Evolutionary conservation across 768 basidiomycete genomes (phyloP), one percentile per base, ranked within the genome.

Genomic region (Lactarius vividus): DNA sequence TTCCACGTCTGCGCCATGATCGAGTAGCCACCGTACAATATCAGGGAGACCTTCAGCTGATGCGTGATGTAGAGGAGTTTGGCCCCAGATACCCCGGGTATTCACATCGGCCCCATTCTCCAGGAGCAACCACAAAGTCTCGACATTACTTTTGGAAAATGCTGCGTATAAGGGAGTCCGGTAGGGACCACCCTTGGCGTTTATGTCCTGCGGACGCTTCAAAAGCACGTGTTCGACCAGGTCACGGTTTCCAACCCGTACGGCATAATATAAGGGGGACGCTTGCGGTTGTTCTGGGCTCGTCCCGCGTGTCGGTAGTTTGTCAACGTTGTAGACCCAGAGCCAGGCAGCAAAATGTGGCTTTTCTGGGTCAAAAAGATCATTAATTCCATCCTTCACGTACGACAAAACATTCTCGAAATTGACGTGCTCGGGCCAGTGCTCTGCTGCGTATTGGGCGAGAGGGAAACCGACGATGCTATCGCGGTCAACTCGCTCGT

Each of bases 11-110:
- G 4, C 54, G 20, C 54, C 16, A 16, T 0, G 18, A 3, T 16
- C 7, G 31, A 31, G 6, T 8, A 55, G 53, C 26, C 2, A 20
- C 15, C 28, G 15, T 16, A 33, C 54, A 18, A 55, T 1, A 20
- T 55, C 54, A 20, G 20, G 54, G 1, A 16, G 3, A 13, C 52
- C 54, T 10, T 0, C 0, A 0, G 0, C 2, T 6, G 28, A 55
- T 18, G 28, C 54, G 7, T 2, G 0, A 16, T 55, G 54, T n/a
- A 54, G 3, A 15, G 53, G 53, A 15, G 53, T 54, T 28, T 0
- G 18, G 3, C 15, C 1, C 8, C 0, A 0, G 11, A 1, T 5
- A 0, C 11, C 20, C 20, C 31, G 13, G 26, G 6, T 15, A 29
- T 57, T 35, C 31, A 35, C 18, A n/a, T 57, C 55, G 3, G 33